Evolutionary conservation across 805 yeast species (phyloP).

Genomic region (Saccharomycopsis javanensis): DNA sequence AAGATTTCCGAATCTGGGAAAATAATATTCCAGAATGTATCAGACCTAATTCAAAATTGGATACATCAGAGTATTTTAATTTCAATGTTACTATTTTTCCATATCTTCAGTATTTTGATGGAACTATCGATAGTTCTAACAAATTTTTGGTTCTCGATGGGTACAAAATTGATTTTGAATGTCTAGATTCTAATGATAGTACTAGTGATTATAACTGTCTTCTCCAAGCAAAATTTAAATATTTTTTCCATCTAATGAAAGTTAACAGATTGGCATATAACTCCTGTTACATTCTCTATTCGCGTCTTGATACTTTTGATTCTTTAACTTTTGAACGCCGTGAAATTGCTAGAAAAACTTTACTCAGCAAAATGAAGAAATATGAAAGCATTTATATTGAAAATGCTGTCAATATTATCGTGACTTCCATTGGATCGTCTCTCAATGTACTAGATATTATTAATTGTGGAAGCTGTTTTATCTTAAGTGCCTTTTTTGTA

Average conservation of each 20-base stretch:
- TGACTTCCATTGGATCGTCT: background rate
- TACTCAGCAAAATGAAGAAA: background rate
- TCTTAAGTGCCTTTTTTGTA: slow-evolving; percentile 11
- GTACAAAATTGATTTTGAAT: background rate
- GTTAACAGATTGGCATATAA: slow-evolving; percentile 9
- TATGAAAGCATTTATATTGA: background rate
- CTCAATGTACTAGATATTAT: slow-evolving; percentile 1
- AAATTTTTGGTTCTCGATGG: background rate
- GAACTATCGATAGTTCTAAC: background rate
- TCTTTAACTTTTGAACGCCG: background rate
- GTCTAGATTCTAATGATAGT: background rate
- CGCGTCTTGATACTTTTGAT: slow-evolving; percentile 3
- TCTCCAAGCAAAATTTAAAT: slow-evolving; percentile 7
- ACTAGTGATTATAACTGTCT: background rate
- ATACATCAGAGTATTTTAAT: slow-evolving; percentile 1
- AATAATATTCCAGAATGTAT: slow-evolving; percentile 11
- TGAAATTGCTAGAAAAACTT: slow-evolving; percentile 2
- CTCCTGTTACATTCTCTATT: slow-evolving; percentile 1
- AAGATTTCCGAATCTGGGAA: slow-evolving; percentile 13
- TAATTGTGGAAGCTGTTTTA: slow-evolving; percentile 5
- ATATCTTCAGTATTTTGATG: background rate
- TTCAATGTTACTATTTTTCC: slow-evolving; percentile 1
- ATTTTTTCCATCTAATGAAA: slow-evolving; percentile 6
- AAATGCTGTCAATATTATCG: slow-evolving; percentile 4
- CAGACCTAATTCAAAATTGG: slow-evolving; percentile 9